Percentiles rank a stretch among this genome's conserved stretches.
phyloP scores from a whole-genome alignment of 495 filamentous ascomycete species.

The Xylaria flabelliformis region DNA sequence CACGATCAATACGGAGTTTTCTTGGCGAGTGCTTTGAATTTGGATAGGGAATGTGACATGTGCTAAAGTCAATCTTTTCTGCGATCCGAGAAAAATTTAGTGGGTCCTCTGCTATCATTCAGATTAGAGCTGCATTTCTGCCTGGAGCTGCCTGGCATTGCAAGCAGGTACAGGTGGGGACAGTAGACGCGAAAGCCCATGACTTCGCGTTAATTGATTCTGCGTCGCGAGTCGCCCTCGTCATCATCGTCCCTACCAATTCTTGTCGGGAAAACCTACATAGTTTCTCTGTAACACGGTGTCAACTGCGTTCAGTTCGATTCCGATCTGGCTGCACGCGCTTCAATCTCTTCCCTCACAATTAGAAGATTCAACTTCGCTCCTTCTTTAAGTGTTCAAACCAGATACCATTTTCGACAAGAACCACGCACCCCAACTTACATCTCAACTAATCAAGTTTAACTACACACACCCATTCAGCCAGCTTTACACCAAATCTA shows the following conservation, averaged over 20 bases:
- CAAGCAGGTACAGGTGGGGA: not conserved
- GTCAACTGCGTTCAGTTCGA: not conserved
- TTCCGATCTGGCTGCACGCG: not conserved
- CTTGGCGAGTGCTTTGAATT: not conserved
- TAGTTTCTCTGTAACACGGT: not conserved
- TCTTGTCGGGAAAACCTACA: not conserved
- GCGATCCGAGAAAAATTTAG: not conserved
- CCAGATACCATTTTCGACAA: not conserved
- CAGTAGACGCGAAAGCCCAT: conserved; percentile 32
- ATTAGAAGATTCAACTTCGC: not conserved
- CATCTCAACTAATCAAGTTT: not conserved
- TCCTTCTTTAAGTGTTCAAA: not conserved
- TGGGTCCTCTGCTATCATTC: not conserved
- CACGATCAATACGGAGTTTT: not conserved
- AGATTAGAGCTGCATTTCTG: not conserved
- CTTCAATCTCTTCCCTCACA: not conserved
- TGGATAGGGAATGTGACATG: not conserved
- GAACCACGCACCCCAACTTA: not conserved
- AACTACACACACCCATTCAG: not conserved
- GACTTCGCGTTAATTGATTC: conserved; percentile 45
- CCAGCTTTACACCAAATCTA: not conserved
- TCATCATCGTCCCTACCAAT: conserved; percentile 22
- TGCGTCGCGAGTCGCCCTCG: conserved; percentile 23
- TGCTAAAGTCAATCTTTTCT: not conserved
- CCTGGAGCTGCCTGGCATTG: not conserved